phyloP scores from a whole-genome alignment of 1,284 basidiomycete genomes.

The Rhodofomes roseus region DNA sequence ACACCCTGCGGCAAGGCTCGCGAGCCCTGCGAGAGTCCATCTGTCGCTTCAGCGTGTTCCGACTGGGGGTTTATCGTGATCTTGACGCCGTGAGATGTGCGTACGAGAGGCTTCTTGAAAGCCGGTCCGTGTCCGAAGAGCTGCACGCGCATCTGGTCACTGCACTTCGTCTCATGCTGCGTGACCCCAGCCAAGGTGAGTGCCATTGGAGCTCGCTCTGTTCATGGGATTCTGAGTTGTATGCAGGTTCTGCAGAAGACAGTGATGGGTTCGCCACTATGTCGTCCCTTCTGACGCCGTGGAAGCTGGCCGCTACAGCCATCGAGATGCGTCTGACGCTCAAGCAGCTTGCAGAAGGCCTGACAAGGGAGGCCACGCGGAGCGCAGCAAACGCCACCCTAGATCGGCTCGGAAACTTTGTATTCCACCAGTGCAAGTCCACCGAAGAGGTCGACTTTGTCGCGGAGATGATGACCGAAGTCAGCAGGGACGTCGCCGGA shows the following conservation, averaged over 20 bases:
- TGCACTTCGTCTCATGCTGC: constrained; percentile 58
- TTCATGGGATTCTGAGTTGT: neutral
- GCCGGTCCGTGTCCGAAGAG: constrained; percentile 44
- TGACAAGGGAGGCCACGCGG: constrained; percentile 51
- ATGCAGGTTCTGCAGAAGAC: constrained; percentile 36
- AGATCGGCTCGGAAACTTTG: constrained; percentile 56
- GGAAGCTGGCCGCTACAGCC: constrained; percentile 76
- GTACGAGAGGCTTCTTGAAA: constrained; percentile 60
- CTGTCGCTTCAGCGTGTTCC: constrained; percentile 59
- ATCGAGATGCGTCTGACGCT: constrained; percentile 74
- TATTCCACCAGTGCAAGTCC: constrained; percentile 69
- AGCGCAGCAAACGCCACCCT: constrained; percentile 52
- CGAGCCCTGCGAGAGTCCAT: constrained; percentile 51
- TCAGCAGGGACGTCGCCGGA: constrained; percentile 56
- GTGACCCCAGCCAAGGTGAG: constrained; percentile 39
- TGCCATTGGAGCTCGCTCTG: neutral
- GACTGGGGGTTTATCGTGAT: constrained; percentile 68
- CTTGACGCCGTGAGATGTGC: constrained; percentile 62
- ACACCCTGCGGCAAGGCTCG: constrained; percentile 43
- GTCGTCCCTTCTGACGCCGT: constrained; percentile 67
- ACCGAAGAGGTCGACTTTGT: constrained; percentile 77
- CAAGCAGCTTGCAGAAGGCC: constrained; percentile 63
- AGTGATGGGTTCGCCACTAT: constrained; percentile 58
- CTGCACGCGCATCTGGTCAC: constrained; percentile 62
- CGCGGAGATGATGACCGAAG: constrained; percentile 70